These are phyloP conservation scores for Poterioochromonas sp. DNA, from an alignment of 352 stramenopile species.

Conservation along the genomic window DNA sequence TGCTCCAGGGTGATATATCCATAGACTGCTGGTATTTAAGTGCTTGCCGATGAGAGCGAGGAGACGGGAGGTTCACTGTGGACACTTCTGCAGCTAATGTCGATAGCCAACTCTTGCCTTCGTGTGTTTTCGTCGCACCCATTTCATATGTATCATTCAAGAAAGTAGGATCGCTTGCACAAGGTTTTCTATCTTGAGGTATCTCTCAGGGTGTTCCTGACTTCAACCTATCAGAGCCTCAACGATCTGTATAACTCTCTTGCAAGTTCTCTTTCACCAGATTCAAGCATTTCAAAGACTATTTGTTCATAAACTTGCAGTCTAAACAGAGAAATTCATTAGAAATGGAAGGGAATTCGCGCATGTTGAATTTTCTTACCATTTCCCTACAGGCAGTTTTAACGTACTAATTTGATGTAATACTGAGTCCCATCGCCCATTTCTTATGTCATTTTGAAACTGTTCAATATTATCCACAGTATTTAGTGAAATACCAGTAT, in stretches of 20 bases:
- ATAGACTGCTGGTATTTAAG: slow-evolving; percentile 76
- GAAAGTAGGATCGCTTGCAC: slow-evolving; percentile 57
- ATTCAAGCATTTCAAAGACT: slow-evolving; percentile 70
- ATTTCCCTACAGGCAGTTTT: slow-evolving; percentile 57
- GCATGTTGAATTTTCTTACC: slow-evolving; percentile 37
- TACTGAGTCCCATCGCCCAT: slow-evolving; percentile 73
- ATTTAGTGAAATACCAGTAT: slow-evolving; percentile 70
- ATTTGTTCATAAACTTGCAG: slow-evolving; percentile 75
- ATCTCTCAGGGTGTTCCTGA: slow-evolving; percentile 63
- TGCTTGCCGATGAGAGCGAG: slow-evolving; percentile 72
- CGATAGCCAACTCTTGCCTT: slow-evolving; percentile 61
- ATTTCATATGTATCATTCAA: slow-evolving; percentile 60
- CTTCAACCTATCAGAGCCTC: slow-evolving; percentile 48
- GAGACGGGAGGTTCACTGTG: slow-evolving; percentile 64
- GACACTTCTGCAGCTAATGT: slow-evolving; percentile 60
- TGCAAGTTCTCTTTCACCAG: slow-evolving; percentile 48
- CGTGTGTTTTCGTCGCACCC: slow-evolving; percentile 61
- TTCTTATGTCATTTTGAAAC: slow-evolving; percentile 61
- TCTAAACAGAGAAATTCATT: not conserved
- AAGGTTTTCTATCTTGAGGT: slow-evolving; percentile 62
- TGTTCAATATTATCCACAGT: slow-evolving; percentile 62
- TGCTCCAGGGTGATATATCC: slow-evolving; percentile 44
- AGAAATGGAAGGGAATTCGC: not conserved
- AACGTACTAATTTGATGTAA: slow-evolving; percentile 59
- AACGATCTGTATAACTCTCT: slow-evolving; percentile 46